Evolutionary conservation across 2,329 filamentous ascomycete genomes (phyloP), one percentile per base, ranked within the genome.

Genomic region (Fusarium papillatum): DNA sequence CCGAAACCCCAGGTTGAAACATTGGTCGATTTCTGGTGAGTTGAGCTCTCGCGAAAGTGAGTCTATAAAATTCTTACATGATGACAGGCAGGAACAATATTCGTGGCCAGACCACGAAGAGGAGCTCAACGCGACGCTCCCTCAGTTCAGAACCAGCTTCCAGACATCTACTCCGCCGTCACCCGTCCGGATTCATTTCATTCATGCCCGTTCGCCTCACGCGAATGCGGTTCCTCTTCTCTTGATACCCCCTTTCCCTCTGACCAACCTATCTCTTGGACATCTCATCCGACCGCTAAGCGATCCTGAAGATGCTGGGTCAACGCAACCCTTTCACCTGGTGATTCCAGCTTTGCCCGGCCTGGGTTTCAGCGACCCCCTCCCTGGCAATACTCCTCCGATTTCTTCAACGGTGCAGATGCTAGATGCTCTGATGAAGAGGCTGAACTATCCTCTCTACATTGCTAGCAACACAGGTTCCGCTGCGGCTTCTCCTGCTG

Each of bases 341-440:
- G 88, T 94, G 24, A 89, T 90, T 24, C 92, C 93, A 1, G 91
- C 90, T 53, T 86, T 94, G 24, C 92, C 93, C 0, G 92, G 92
- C 0, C 85, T 93, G 57, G 92, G 91, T 19, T 94, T 94, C 79
- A 93, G 92, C 80, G 92, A 94, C 80, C 85, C 91, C 3, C 85
- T 92, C 46, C 84, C 86, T 1, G 85, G 86, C 66, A 87, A 88
- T 60, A 83, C 83, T 10, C 85, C 88, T 78, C 86, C 88, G n/a
- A 82, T 91, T 67, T 80, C 85, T 8, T 84, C 87, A 16, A 90
- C 90, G 1, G 91, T 90, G 1, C 85, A 86, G 3, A 82, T 92
- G 16, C 87, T 93, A 64, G 84, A 92, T 77, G 82, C 78, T 1
- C 79, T 94, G 66, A 94, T 94, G 93, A 82, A 82, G 62, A 86